Evolutionary conservation across 805 yeast genomes (phyloP), one percentile per base, ranked within the genome.

Genomic region (Candida ponderosae): DNA sequence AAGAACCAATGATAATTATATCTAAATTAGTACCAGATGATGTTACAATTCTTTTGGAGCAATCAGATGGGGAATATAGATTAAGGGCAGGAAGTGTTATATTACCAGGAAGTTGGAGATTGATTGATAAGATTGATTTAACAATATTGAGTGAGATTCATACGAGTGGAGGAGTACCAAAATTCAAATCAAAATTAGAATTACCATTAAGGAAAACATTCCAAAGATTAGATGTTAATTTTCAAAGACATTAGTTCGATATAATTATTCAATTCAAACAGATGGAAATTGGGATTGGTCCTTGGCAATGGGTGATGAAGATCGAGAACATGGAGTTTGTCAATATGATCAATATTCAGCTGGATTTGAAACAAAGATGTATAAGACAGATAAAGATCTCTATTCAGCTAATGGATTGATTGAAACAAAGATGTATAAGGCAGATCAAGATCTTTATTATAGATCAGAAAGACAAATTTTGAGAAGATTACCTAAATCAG

Each of bases 81-180:
- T 47, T 75, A 20, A 58, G 77, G 33, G 75, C 72, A 0, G 66
- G 71, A 9, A 57, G 70, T 4, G 62, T 72, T 4, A 70, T 76
- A 6, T 75, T 74, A 41, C 82, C 84, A 5, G 69, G 76, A 1
- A 84, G 84, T 5, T 79, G 79, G 50, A 70, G 71, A 46, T 83
- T 84, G 4, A 55, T 65, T 13, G 55, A 50, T 11, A 67, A 68
- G 42, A 57, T 70, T 39, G 65, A 74, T 49, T 48, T 60, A 47
- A 70, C 75, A 2, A 57, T 79, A 18, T 67, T 78, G 0, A 59
- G 50, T 33, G n/a, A n/a, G n/a, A 71, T 79, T 40, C 86, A 79
- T 51, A 70, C 76, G 8, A 59, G 68, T 45, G 61, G 48, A 3
- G 82, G 82, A 0, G 83, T 79, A 2, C 85, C 85, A 21, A 21